A percentile compares a stretch with the other conserved stretches of the same genome.
phyloP scores from a whole-genome alignment of 2,329 filamentous ascomycete species.

The Massarina eburnea region DNA sequence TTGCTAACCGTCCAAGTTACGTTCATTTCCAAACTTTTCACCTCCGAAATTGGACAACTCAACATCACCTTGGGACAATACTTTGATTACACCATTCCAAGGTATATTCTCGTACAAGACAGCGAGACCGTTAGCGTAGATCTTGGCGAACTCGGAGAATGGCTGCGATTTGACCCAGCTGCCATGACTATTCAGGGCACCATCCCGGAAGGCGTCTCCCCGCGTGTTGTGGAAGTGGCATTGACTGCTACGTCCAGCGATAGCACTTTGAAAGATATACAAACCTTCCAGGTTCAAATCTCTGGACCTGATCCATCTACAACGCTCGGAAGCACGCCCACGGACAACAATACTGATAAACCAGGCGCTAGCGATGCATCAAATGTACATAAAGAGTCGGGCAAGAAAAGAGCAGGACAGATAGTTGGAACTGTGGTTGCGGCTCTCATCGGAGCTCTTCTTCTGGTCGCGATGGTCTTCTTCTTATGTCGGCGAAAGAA shows the following conservation, averaged over 20 bases:
- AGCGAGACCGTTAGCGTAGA: constrained; percentile 48
- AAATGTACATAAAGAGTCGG: constrained; percentile 1
- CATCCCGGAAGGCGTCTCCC: constrained; percentile 46
- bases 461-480: constrained; percentile 26
- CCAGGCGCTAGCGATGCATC: constrained; percentile 3
- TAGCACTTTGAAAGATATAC: constrained; percentile 39
- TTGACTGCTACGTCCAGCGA: constrained; percentile 45
- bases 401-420: constrained; percentile 18
- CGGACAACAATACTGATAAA: constrained; percentile 5
- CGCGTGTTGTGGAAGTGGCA: constrained; percentile 45
- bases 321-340: constrained; percentile 9
- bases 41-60: constrained; percentile 46
- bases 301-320: constrained; percentile 7
- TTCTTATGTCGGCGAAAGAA: constrained; percentile 27
- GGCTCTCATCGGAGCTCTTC: constrained; percentile 27
- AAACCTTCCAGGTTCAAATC: constrained; percentile 48
- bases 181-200: constrained; percentile 51
- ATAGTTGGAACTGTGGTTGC: constrained; percentile 36
- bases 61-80: constrained; percentile 53
- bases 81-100: constrained; percentile 53
- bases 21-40: constrained; percentile 47
- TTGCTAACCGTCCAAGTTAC: constrained; percentile 48
- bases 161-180: constrained; percentile 53
- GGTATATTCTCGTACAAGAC: constrained; percentile 44
- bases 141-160: constrained; percentile 46